Conservation (phyloP, 805 yeast species). For the Tetrapisispora taiwanensis region DNA sequence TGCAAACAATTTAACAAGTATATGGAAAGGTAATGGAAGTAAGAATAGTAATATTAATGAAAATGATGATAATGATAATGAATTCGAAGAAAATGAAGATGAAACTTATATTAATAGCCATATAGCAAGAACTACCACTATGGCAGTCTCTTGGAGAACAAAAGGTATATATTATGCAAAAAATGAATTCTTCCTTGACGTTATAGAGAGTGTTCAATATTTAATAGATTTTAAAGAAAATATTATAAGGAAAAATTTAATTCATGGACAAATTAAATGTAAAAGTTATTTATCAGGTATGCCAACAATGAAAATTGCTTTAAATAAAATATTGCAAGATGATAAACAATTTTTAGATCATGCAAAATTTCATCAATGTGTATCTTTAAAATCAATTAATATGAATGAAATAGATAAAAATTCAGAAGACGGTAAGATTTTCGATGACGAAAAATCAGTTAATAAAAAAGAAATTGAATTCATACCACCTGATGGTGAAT, state of each 20-base stretch:
- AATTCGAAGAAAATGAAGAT: constrained; percentile 4
- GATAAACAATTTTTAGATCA: constrained; percentile 42
- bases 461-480: constrained; percentile 44
- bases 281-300: constrained; percentile 79
- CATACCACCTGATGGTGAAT: constrained; percentile 86
- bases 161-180: constrained; percentile 81
- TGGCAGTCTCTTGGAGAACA: constrained; percentile 82
- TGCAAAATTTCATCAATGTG: constrained; percentile 81
- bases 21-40: constrained; percentile 6
- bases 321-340: constrained; percentile 54
- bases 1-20: constrained; percentile 1
- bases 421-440: constrained; percentile 37
- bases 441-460: constrained; percentile 21
- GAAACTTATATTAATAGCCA: constrained; percentile 49
- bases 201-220: constrained; percentile 64
- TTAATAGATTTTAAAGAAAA: constrained; percentile 51
- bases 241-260: constrained; percentile 53
- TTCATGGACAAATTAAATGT: constrained; percentile 63
- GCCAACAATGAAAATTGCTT: constrained; percentile 71
- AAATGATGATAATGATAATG: background rate
- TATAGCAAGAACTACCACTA: constrained; percentile 66
- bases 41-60: background rate
- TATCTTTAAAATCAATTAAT: constrained; percentile 50
- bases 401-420: constrained; percentile 3
- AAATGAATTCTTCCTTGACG: constrained; percentile 84